Conservation (phyloP, 2,329 filamentous ascomycete genomes). For the Fusarium marasasianum region DNA sequence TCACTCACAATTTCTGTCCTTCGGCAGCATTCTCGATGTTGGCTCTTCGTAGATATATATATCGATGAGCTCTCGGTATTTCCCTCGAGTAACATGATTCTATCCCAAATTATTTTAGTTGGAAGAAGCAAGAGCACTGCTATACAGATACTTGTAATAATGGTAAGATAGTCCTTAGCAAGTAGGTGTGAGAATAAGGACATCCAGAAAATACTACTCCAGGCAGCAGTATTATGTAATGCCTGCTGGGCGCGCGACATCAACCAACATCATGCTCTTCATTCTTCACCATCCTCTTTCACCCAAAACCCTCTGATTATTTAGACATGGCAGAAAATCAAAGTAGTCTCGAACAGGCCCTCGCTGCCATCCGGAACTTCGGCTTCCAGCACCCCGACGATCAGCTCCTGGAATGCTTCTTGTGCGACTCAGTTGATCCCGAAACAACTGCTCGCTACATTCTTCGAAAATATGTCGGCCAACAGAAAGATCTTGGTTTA, state of each 20-base stretch:
- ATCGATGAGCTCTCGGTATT: too few relatives aligned
- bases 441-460: not conserved
- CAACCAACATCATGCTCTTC: accelerated
- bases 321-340: too few relatives aligned
- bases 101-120: accelerated
- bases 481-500: too few relatives aligned
- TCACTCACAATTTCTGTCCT: too few relatives aligned
- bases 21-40: too few relatives aligned
- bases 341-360: accelerated
- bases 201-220: not conserved
- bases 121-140: too few relatives aligned
- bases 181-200: accelerated
- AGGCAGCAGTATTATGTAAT: not conserved
- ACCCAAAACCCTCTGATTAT: accelerated
- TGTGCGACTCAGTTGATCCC: not conserved
- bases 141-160: too few relatives aligned
- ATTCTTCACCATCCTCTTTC: accelerated
- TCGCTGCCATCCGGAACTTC: accelerated
- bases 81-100: too few relatives aligned
- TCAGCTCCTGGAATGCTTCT: not conserved
- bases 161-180: too few relatives aligned
- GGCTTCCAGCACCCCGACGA: not conserved
- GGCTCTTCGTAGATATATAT: too few relatives aligned
- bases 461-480: not conserved
- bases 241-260: accelerated